Evolutionary conservation across 371 early-diverging fungal species (phyloP).

Genomic region (Mortierella sp.): DNA sequence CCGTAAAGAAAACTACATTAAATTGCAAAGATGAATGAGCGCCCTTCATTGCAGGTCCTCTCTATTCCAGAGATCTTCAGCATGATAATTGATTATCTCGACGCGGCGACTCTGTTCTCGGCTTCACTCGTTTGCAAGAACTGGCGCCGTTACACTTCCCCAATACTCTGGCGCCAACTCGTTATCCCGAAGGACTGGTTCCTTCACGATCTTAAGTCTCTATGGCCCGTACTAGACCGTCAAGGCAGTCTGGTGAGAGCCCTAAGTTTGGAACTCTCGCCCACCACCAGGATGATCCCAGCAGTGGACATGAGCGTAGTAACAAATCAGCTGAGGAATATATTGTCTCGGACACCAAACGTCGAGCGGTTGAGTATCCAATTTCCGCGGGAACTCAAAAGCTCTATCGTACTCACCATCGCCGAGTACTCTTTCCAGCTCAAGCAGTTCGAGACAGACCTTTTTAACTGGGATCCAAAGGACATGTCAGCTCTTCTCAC

Average conservation of each 20-base stretch:
- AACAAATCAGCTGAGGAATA: constrained; percentile 3
- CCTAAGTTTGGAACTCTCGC: constrained; percentile 19
- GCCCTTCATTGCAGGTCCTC: constrained; percentile 20
- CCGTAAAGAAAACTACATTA: no score
- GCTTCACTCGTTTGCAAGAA: constrained; percentile 26
- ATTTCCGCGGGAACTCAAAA: constrained; percentile 18
- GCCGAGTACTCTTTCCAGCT: constrained; percentile 9
- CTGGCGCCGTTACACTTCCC: constrained; percentile 15
- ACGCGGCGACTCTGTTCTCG: constrained; percentile 5
- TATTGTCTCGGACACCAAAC: constrained; percentile 23
- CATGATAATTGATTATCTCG: constrained; percentile 22
- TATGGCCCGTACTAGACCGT: constrained; percentile 37
- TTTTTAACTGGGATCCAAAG: constrained; percentile 26
- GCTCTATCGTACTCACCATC: constrained; percentile 8
- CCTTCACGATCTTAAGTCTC: constrained; percentile 22
- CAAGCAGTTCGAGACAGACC: constrained; percentile 29
- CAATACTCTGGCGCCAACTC: constrained; percentile 29
- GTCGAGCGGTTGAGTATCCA: constrained; percentile 32
- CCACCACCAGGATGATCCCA: neutral
- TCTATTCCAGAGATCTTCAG: constrained; percentile 44
- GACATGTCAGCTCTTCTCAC: constrained; percentile 21
- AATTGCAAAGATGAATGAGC: constrained; percentile 30
- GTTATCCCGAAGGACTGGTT: constrained; percentile 41
- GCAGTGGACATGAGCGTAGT: constrained; percentile 10
- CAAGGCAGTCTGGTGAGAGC: constrained; percentile 10